Evolutionary conservation across 1,284 basidiomycete species (phyloP).

Genomic region (Ganoderma sinense): DNA sequence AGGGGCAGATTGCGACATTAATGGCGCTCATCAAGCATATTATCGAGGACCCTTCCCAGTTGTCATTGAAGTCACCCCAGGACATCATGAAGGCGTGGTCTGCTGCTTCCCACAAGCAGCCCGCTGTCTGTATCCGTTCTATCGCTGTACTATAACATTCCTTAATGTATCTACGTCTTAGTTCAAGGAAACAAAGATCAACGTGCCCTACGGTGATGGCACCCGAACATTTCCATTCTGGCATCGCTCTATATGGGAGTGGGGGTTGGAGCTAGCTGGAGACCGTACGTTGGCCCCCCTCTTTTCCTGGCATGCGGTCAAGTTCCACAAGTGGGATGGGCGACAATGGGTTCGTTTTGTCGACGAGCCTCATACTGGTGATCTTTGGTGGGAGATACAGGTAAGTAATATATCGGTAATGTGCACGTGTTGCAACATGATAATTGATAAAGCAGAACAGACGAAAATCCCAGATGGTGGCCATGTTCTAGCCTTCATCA

Average conservation of each 20-base stretch:
- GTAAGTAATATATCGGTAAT: no score
- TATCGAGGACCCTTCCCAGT: background rate
- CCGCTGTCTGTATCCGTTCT: background rate
- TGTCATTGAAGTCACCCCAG: background rate
- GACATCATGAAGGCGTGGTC: background rate
- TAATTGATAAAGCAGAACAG: no score
- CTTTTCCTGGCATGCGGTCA: background rate
- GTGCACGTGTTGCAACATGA: no score
- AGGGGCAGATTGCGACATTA: background rate
- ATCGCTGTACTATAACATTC: background rate
- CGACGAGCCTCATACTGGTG: no score
- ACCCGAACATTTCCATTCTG: background rate
- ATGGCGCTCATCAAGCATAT: background rate
- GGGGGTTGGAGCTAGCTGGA: background rate
- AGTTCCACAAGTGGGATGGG: background rate
- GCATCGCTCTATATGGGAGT: background rate
- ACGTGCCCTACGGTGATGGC: background rate
- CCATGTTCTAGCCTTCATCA: no score
- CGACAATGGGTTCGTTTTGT: no score
- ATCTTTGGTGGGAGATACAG: no score
- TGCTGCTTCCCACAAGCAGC: background rate
- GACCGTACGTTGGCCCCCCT: background rate
- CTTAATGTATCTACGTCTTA: background rate
- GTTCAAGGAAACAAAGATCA: background rate
- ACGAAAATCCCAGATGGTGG: no score